Base-by-base conservation (phyloP, 2,329 filamentous ascomycete species). In the Aspergillus vadensis region DNA sequence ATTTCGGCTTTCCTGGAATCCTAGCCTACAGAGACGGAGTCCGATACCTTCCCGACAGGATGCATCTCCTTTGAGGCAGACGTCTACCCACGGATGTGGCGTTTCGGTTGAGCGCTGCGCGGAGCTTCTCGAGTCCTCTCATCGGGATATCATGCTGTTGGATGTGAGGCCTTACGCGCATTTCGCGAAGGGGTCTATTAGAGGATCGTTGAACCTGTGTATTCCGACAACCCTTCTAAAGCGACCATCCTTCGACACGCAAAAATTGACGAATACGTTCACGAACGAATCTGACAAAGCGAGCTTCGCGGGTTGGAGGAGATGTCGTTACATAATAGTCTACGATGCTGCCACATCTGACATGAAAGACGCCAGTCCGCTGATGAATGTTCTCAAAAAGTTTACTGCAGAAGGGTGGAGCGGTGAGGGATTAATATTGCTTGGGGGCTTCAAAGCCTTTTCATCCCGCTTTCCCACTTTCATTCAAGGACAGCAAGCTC, bases 221-320 rank as follows among this genome's bases (percentile, higher is more conserved):
- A 96, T 98, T 62, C 95, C 95, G 0, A 98, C 95, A 0, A 98
- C 94, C 0, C 80, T 99, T 14, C 79, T 99, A 17, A 98, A 98
- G 76, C 85, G 95, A 53, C 88, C 91, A 0, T 96, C 92, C 0
- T 98, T 96, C 76, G 94, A 94, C 67, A 85, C 96, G 12, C 84
- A 92, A 63, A 97, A 96, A 72, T 81, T 99, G 32, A 87, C 91
- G 66, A 90, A 93, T 63, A 97, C 92, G 0, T 96, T 99, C 72
- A 89, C 91, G 62, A 85, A 84, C 14, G 85, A 89, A 6, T 77
- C 82, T 2, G 88, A 94, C 60, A 88, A 89, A 65, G 81, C 82
- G 9, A 89, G 83, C 60, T 97, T 99, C 70, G 83, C 89, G 17
- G 82, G 83, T 39, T 98, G 95, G 95, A 84, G 80, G 59, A 82